phyloP scores from a whole-genome alignment of 2,329 filamentous ascomycete genomes.

The Penicillium brevicompactum region DNA sequence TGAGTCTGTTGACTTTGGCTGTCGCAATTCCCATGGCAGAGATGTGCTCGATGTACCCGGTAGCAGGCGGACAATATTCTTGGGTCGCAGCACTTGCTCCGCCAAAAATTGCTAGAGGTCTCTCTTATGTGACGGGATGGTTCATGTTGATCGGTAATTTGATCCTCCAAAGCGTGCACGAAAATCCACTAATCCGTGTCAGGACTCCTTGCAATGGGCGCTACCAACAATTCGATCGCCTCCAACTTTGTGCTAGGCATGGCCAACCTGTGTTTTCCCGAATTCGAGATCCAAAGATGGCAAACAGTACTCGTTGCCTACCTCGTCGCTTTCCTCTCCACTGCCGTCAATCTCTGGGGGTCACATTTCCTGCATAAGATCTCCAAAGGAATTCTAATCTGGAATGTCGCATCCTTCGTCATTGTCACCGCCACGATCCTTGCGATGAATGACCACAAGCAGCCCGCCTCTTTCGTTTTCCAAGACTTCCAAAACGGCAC shows the following conservation, averaged over 20 bases:
- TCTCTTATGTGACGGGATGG: slow-evolving; percentile 52
- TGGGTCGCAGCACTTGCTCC: slow-evolving; percentile 62
- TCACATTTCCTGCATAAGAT: slow-evolving; percentile 55
- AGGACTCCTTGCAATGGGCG: slow-evolving; percentile 56
- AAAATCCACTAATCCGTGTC: not conserved
- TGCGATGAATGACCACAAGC: slow-evolving; percentile 57
- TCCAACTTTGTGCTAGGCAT: slow-evolving; percentile 60
- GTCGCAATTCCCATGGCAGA: slow-evolving; percentile 63
- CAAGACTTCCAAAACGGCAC: slow-evolving; percentile 57
- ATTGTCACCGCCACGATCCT: slow-evolving; percentile 56
- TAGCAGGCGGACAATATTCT: slow-evolving; percentile 60
- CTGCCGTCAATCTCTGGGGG: slow-evolving; percentile 53
- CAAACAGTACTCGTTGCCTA: slow-evolving; percentile 59
- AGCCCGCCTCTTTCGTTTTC: slow-evolving; percentile 58
- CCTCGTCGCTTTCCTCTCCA: slow-evolving; percentile 48
- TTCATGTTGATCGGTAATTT: slow-evolving; percentile 51
- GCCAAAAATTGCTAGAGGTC: slow-evolving; percentile 44
- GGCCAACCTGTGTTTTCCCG: slow-evolving; percentile 55
- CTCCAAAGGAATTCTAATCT: slow-evolving; percentile 52
- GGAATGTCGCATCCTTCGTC: slow-evolving; percentile 58
- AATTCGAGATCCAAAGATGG: slow-evolving; percentile 58
- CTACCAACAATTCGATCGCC: slow-evolving; percentile 56
- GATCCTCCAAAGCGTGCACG: not conserved
- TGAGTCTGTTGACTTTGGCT: slow-evolving; percentile 53
- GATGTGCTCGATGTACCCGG: slow-evolving; percentile 59